A percentile compares a stretch with the other conserved stretches of the same genome.
phyloP scores from a whole-genome alignment of 2,329 filamentous ascomycete species.

The Sphaerulina musiva region DNA sequence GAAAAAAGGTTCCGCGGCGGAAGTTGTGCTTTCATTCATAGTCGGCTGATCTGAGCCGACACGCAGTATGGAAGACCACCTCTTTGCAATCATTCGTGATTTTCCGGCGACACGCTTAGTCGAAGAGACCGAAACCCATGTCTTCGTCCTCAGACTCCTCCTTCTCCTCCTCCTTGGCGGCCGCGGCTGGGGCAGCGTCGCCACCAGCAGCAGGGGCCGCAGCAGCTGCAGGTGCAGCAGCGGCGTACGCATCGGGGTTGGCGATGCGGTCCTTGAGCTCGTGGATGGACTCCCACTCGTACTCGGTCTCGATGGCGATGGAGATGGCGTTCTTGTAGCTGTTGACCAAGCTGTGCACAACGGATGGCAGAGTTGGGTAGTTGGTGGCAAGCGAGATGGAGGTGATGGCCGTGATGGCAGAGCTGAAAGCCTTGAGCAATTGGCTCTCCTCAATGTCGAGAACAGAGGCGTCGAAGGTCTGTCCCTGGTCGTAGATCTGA shows the following conservation, averaged over 20 bases:
- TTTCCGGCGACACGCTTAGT: conserved; percentile 55
- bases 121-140: conserved; percentile 97
- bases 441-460: conserved; percentile 94
- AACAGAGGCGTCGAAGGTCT: conserved; percentile 78
- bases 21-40: too few relatives aligned
- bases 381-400: conserved; percentile 83
- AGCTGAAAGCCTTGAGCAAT: conserved; percentile 75
- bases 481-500: conserved; percentile 97
- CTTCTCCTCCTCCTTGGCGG: conserved; percentile 53
- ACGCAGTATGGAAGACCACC: neutral
- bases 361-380: conserved; percentile 93
- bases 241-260: conserved; percentile 94
- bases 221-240: conserved; percentile 66
- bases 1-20: neutral
- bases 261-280: conserved; percentile 99
- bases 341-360: conserved; percentile 96
- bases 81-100: conserved; percentile 34
- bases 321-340: conserved; percentile 94
- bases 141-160: conserved; percentile 72
- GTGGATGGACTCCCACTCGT: conserved; percentile 91
- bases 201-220: conserved; percentile 48
- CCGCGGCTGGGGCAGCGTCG: conserved; percentile 45
- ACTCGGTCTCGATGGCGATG: conserved; percentile 82
- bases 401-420: conserved; percentile 80
- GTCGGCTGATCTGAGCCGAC: neutral